Percentiles rank a stretch among this genome's conserved stretches.
Evolutionary conservation across 1,284 basidiomycete genomes (phyloP).

Genomic region (Puccinia polysora): DNA sequence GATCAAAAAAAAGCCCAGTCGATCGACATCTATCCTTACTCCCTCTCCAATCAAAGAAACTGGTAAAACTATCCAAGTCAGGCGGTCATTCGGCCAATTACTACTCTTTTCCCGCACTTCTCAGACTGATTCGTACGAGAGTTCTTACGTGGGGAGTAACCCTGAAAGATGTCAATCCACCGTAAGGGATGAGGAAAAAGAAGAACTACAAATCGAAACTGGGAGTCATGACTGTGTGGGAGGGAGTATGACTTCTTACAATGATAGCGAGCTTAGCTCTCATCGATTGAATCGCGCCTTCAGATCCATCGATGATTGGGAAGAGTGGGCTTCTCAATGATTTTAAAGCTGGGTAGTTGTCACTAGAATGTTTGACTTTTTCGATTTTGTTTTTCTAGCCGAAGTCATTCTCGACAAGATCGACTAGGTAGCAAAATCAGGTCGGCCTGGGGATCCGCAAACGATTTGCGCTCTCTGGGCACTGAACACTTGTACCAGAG

Average conservation of each 20-base stretch:
- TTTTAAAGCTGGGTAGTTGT: too few species aligned
- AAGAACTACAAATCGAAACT: conserved; percentile 6
- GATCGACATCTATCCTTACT: background rate
- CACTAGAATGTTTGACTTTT: too few species aligned
- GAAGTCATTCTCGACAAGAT: too few species aligned
- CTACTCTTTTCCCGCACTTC: conserved; percentile 11
- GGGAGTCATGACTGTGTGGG: background rate
- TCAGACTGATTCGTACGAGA: background rate
- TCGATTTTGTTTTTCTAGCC: too few species aligned
- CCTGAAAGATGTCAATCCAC: background rate
- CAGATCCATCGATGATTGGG: background rate
- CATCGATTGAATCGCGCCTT: background rate
- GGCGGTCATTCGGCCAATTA: conserved; percentile 20
- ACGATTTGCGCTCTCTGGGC: too few species aligned
- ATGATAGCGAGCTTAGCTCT: background rate
- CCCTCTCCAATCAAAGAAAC: conserved; percentile 2
- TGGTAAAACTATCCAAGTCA: conserved; percentile 16
- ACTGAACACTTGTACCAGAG: too few species aligned
- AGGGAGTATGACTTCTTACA: background rate
- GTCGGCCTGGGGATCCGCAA: too few species aligned
- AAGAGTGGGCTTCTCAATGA: too few species aligned
- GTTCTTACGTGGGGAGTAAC: background rate
- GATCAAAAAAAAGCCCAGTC: background rate
- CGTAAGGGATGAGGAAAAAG: conserved; percentile 3
- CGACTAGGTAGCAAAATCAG: too few species aligned